Evolutionary conservation across 2,329 filamentous ascomycete species (phyloP).

Genomic region (Beauveria australis): DNA sequence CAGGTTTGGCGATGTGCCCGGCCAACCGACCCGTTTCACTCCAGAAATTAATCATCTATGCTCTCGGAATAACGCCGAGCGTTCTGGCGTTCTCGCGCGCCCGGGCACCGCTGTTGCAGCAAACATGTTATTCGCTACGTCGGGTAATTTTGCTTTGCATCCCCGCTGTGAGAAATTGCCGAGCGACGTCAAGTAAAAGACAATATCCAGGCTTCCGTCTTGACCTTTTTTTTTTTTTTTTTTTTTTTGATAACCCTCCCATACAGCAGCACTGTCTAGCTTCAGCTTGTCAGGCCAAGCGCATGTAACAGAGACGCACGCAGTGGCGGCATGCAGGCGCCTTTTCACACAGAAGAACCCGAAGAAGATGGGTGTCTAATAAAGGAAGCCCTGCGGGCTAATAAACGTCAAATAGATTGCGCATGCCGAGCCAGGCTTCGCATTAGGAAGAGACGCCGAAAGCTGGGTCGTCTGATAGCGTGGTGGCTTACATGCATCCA

Average conservation of each 20-base stretch:
- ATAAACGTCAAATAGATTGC: neutral
- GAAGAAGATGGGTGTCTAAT: neutral
- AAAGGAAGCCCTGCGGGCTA: neutral
- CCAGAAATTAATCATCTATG: neutral
- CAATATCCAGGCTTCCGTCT: too few species aligned
- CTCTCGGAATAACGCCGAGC: neutral
- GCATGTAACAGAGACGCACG: neutral
- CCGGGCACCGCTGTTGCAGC: neutral
- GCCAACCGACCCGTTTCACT: neutral
- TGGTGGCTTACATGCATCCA: neutral
- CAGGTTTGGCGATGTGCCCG: neutral
- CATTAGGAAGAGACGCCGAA: neutral
- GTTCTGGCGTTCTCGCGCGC: neutral
- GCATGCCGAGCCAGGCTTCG: neutral
- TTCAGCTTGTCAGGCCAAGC: neutral
- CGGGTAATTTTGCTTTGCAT: too few species aligned
- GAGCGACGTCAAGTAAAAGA: neutral
- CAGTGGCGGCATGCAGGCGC: neutral
- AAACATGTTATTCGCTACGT: neutral
- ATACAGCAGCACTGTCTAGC: too few species aligned
- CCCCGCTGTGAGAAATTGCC: neutral
- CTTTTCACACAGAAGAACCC: neutral
- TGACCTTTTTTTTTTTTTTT: too few species aligned
- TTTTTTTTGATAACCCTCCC: too few species aligned
- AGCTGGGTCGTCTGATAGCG: conserved; percentile 3